Evolutionary conservation across 129 eudicot genomes (phyloP).

Genomic region (Helianthus tuberosus): DNA sequence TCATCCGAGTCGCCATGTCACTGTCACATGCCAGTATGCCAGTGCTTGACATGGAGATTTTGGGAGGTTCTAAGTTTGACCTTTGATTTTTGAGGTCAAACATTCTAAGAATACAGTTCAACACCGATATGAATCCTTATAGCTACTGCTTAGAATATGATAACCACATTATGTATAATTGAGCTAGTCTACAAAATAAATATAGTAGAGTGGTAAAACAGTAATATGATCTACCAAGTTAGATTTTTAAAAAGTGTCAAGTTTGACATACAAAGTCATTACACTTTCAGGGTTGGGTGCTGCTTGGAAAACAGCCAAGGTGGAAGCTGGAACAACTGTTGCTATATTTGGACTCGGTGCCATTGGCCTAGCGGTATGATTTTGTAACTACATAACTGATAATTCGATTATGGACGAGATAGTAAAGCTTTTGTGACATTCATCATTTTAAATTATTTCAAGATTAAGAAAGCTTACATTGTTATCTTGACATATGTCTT

Average conservation of each 20-base stretch:
- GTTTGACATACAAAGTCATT: not conserved
- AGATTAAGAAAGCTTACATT: too few species aligned
- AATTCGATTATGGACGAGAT: not conserved
- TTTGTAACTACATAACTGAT: not conserved
- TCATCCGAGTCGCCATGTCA: not conserved
- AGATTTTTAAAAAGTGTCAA: not conserved
- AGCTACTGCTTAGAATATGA: too few species aligned
- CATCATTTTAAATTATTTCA: not conserved
- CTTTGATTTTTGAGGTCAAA: too few species aligned
- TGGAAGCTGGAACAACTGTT: conserved; percentile 83
- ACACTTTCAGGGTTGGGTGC: conserved; percentile 84
- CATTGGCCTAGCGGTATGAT: conserved; percentile 87
- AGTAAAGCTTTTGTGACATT: not conserved
- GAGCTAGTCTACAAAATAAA: not conserved
- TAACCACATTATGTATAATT: not conserved
- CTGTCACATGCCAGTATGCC: not conserved
- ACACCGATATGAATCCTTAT: too few species aligned
- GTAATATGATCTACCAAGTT: not conserved
- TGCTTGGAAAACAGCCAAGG: conserved; percentile 83
- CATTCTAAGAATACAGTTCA: too few species aligned
- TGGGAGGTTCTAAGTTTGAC: too few species aligned
- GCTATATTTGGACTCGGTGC: conserved; percentile 86
- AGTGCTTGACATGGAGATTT: not conserved
- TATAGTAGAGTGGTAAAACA: not conserved
- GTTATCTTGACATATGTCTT: conserved; percentile 10